Conservation (phyloP, 192 early-diverging fungal genomes). For the Neocallimastix lanati region DNA sequence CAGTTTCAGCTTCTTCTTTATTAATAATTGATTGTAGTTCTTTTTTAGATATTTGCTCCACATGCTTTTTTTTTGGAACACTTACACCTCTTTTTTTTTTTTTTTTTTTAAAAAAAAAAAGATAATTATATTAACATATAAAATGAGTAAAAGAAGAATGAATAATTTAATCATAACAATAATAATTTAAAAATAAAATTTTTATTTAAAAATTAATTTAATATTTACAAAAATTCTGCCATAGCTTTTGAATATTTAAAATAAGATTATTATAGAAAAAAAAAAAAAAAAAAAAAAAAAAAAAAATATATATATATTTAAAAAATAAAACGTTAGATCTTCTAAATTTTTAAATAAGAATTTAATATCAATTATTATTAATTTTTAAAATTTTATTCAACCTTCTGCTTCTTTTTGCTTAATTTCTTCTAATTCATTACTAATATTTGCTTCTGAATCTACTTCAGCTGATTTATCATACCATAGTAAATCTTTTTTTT, state of each 20-base stretch:
- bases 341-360: too few relatives aligned
- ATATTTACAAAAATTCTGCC: not conserved
- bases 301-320: too few relatives aligned
- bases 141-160: too few relatives aligned
- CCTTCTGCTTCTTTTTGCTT: not conserved
- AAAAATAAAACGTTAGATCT: too few relatives aligned
- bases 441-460: not conserved
- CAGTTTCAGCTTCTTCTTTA: not conserved
- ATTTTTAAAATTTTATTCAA: not conserved
- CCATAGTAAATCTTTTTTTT: not conserved
- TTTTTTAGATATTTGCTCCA: not conserved
- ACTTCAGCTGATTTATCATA: not conserved
- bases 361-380: too few relatives aligned
- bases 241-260: not conserved
- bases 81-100: not conserved
- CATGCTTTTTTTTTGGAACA: not conserved
- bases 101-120: too few relatives aligned
- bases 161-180: too few relatives aligned
- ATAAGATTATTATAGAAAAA: not conserved
- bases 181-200: too few relatives aligned
- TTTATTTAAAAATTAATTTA: too few relatives aligned
- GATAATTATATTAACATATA: too few relatives aligned
- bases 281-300: not conserved
- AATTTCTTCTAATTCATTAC: not conserved
- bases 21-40: not conserved